phyloP scores from a whole-genome alignment of 2,329 filamentous ascomycete species.

The Talaromyces sp. region DNA sequence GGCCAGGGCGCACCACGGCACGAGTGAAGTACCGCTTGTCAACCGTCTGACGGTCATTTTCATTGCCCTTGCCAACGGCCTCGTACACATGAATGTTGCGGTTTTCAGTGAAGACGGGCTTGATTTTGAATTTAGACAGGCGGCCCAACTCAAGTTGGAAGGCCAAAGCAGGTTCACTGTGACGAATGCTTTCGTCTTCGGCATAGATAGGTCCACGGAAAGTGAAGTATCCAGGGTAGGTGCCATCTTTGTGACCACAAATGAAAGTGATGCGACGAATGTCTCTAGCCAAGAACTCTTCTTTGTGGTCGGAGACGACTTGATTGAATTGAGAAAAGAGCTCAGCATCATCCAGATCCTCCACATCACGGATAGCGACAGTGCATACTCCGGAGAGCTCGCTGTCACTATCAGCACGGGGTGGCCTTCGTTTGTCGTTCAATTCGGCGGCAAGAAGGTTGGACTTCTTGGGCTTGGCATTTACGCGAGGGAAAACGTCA shows the following conservation, averaged over 20 bases:
- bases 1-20: constrained; percentile 88
- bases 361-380: constrained; percentile 82
- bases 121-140: constrained; percentile 95
- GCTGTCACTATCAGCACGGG: constrained; percentile 55
- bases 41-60: constrained; percentile 63
- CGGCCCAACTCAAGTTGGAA: constrained; percentile 97
- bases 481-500: constrained; percentile 67
- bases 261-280: constrained; percentile 94
- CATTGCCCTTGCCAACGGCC: constrained; percentile 87
- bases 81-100: constrained; percentile 99
- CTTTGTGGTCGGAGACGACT: constrained; percentile 75
- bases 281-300: constrained; percentile 73
- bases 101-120: constrained; percentile 98
- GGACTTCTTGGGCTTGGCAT: constrained; percentile 54
- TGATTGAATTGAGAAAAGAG: constrained; percentile 69
- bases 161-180: constrained; percentile 91
- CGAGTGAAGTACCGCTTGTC: constrained; percentile 95
- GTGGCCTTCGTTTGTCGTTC: constrained; percentile 64
- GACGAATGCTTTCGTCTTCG: constrained; percentile 93
- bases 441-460: constrained; percentile 65
- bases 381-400: constrained; percentile 92
- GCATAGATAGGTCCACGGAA: constrained; percentile 89
- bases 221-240: constrained; percentile 95
- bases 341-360: constrained; percentile 77
- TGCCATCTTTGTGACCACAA: constrained; percentile 88